Percentiles rank a stretch among this genome's conserved stretches.
Conservation (phyloP, 2,329 filamentous ascomycete genomes). For the Sporothrix schenckii region DNA sequence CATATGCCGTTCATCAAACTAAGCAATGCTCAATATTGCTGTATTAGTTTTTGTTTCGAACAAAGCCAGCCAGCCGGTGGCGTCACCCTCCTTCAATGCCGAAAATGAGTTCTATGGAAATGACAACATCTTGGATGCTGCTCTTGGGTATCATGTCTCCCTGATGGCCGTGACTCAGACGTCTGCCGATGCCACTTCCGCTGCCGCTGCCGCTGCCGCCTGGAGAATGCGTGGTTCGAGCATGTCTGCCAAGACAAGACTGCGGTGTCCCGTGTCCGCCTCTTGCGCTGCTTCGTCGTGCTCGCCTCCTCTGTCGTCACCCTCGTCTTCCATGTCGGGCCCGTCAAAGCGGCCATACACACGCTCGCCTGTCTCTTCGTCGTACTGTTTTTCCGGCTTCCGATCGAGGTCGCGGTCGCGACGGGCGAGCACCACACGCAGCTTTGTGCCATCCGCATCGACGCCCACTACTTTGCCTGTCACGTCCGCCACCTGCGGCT, state of each 20-base stretch:
- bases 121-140: neutral
- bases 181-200: neutral
- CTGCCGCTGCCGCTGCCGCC: neutral
- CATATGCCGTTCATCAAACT: too few species aligned
- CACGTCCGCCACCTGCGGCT: constrained; percentile 64
- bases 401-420: constrained; percentile 64
- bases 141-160: constrained; percentile 13
- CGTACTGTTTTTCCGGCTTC: constrained; percentile 59
- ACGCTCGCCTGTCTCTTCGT: constrained; percentile 69
- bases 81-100: too few species aligned
- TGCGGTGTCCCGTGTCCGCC: constrained; percentile 57
- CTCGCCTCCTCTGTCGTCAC: constrained; percentile 53
- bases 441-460: constrained; percentile 51
- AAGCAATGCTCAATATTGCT: neutral
- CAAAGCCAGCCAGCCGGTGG: neutral
- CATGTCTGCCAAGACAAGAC: constrained; percentile 63
- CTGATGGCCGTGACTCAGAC: neutral
- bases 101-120: too few species aligned
- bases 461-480: constrained; percentile 68
- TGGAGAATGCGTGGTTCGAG: constrained; percentile 64
- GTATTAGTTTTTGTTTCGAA: too few species aligned
- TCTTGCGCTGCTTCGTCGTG: constrained; percentile 44
- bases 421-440: constrained; percentile 68
- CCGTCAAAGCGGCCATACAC: constrained; percentile 79
- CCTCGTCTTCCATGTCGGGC: constrained; percentile 60